Evolutionary conservation across 2,329 filamentous ascomycete species (phyloP), one percentile per base, ranked within the genome.

Genomic region (Fusarium sp.): DNA sequence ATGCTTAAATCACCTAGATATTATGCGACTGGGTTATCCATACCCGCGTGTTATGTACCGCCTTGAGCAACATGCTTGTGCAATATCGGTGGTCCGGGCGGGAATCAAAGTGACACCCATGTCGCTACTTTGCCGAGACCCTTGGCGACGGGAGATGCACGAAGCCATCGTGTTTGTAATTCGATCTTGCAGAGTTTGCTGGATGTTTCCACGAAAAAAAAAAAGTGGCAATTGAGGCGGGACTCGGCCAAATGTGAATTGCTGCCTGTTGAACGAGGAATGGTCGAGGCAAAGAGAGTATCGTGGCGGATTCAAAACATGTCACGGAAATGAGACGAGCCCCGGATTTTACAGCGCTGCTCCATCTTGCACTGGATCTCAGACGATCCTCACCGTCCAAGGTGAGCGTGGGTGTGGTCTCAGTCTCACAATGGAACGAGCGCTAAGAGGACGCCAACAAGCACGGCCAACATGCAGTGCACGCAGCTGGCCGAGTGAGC

Each of bases 151-250:
- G 14, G n/a, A 59, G 55, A 53, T 55, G 29, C 53, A 58, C 29
- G 18, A 20, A 34, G 20, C 54, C 23, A 49, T 49, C 8, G 14
- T 67, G 63, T 70, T 67, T 70, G 40, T 70, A 40, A 68, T 50
- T 54, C 33, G 40, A 23, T 44, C 33, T 34, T 23, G 25, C 31
- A 16, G 9, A 36, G 33, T 25, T 38, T 50, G 31, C 33, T 18
- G 40, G 53, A 49, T 55, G 51, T 18, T 64, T 64, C 49, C 23
- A 62, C 25, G n/a, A n/a, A 9, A 18, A 29, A n/a, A n/a, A n/a
- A n/a, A 29, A n/a, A 29, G 59, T 38, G 29, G 64, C 64, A 54
- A 67, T 42, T 49, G 64, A 56, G 57, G 57, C 60, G 36, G 29
- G n/a, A 51, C n/a, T 25, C 27, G 18, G 27, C 16, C 18, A 20